These are phyloP conservation scores for Crithidia fasciculata DNA, from an alignment of 208 protist genomes.

Conservation along the genomic window DNA sequence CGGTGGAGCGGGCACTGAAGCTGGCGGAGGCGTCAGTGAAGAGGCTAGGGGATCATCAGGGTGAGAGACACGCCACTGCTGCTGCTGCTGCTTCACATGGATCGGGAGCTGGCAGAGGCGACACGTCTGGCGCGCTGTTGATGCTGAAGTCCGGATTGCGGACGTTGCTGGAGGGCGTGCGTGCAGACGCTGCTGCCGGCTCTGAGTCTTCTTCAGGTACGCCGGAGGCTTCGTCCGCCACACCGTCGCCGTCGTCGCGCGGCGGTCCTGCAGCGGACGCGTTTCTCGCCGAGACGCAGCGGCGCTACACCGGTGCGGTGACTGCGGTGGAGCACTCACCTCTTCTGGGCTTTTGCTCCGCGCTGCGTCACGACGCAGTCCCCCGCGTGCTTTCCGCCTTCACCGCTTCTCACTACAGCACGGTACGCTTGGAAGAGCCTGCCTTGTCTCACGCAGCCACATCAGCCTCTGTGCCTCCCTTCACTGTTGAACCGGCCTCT, in stretches of 20 bases:
- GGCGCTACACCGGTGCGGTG: background rate
- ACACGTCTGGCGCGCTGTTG: background rate
- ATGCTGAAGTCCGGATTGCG: conserved; percentile 4
- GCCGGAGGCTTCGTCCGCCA: too few relatives aligned
- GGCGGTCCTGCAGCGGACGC: background rate
- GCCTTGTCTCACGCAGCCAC: background rate
- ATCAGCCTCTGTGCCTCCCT: background rate
- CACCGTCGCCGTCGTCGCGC: too few relatives aligned
- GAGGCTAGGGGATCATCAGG: background rate
- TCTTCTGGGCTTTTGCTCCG: conserved; percentile 1
- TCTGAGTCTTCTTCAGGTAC: too few relatives aligned
- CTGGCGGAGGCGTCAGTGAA: conserved; percentile 6
- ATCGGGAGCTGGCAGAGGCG: too few relatives aligned
- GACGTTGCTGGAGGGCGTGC: background rate
- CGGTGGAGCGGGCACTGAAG: conserved; percentile 12
- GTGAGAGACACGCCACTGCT: too few relatives aligned
- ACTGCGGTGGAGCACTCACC: background rate
- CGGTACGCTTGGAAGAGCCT: too few relatives aligned
- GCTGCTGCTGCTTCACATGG: too few relatives aligned
- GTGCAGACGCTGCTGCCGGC: too few relatives aligned
- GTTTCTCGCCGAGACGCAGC: conserved; percentile 36
- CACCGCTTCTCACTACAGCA: conserved; percentile 3
- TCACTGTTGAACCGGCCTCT: background rate
- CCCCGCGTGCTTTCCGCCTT: conserved; percentile 15
- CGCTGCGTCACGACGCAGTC: conserved; percentile 8